Evolutionary conservation across 495 filamentous ascomycete genomes (phyloP).

Genomic region (Penicillium simplicissimum): DNA sequence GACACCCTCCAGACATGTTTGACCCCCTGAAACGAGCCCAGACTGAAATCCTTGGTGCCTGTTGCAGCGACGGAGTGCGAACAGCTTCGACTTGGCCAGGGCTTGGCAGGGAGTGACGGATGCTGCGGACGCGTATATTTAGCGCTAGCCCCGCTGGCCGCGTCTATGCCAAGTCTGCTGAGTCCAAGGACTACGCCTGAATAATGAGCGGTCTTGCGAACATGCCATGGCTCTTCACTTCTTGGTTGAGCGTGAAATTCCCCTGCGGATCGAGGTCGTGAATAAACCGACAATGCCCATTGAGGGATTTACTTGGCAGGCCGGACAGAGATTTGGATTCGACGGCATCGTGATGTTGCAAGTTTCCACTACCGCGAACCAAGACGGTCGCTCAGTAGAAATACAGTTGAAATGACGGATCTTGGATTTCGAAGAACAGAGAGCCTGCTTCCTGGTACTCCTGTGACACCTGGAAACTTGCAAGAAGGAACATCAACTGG

Average conservation of each 20-base stretch:
- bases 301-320: background rate
- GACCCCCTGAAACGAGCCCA: slow-evolving; percentile 6
- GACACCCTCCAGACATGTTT: background rate
- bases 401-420: too few relatives aligned
- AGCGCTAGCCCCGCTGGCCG: slow-evolving; percentile 11
- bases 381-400: background rate
- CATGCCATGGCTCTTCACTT: background rate
- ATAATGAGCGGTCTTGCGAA: background rate
- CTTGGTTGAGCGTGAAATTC: background rate
- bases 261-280: background rate
- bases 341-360: background rate
- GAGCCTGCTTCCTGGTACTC: too few relatives aligned
- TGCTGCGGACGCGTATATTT: slow-evolving; percentile 6
- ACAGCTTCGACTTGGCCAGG: slow-evolving; percentile 13
- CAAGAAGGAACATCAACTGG: too few relatives aligned
- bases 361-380: background rate
- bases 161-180: slow-evolving; percentile 10
- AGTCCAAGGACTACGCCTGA: background rate
- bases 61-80: slow-evolving; percentile 5
- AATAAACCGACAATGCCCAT: background rate
- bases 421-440: too few relatives aligned
- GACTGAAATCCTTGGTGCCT: background rate
- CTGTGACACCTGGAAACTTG: too few relatives aligned
- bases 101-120: slow-evolving; percentile 11
- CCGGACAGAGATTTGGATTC: background rate